A percentile compares a stretch with the other conserved stretches of the same genome.
Evolutionary conservation across 1,139 yeast species (phyloP).

Genomic region (Yamadazyma dushanensis): DNA sequence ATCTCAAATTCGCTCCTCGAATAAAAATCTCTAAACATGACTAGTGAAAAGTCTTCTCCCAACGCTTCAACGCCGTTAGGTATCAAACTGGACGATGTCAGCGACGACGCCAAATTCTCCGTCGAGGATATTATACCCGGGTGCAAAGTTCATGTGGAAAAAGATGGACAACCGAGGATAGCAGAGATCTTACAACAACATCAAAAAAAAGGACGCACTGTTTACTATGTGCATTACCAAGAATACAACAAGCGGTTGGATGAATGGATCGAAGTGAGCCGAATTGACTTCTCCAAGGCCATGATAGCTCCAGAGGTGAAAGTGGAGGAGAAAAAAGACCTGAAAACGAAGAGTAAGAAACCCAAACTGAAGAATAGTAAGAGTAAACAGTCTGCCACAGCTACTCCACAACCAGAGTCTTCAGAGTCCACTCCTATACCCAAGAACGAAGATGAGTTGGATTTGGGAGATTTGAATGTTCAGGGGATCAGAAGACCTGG

Average conservation of each 20-base stretch:
- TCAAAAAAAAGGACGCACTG: conserved; percentile 70
- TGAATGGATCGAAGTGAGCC: conserved; percentile 80
- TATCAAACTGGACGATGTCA: conserved; percentile 15
- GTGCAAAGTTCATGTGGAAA: conserved; percentile 76
- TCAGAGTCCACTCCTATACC: conserved; percentile 25
- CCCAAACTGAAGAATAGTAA: conserved; percentile 22
- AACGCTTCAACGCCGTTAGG: conserved; percentile 13
- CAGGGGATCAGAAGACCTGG: conserved; percentile 71
- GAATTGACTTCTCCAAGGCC: conserved; percentile 69
- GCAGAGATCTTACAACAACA: conserved; percentile 87
- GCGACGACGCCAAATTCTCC: conserved; percentile 22
- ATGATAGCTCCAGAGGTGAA: conserved; percentile 72
- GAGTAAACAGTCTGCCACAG: conserved; percentile 13
- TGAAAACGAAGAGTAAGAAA: conserved; percentile 25
- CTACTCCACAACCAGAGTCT: conserved; percentile 15
- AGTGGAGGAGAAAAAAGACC: conserved; percentile 44
- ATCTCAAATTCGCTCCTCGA: no score
- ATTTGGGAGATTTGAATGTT: conserved; percentile 80
- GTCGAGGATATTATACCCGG: conserved; percentile 62
- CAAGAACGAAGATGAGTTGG: conserved; percentile 68
- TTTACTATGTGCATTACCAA: conserved; percentile 89
- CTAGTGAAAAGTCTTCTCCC: no score
- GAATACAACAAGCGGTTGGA: conserved; percentile 89
- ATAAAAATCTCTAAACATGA: no score
- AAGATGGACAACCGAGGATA: conserved; percentile 74